A percentile compares a stretch with the other conserved stretches of the same genome.
phyloP scores from a whole-genome alignment of 805 yeast genomes.

The Wickerhamiella musiphila region DNA sequence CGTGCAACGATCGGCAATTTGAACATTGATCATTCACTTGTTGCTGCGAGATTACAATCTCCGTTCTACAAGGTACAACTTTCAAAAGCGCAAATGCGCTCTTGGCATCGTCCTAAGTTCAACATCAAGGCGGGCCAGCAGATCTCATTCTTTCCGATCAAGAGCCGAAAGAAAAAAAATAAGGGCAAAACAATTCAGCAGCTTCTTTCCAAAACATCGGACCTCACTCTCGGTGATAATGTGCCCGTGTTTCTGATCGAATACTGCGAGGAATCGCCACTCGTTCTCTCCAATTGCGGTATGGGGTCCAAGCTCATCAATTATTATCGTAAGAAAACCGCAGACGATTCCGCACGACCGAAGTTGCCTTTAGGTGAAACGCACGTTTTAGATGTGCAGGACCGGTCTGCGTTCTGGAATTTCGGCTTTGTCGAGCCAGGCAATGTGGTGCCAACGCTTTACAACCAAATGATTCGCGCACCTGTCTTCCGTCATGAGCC shows the following conservation, averaged over 20 bases:
- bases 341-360: conserved; percentile 73
- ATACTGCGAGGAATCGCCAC: conserved; percentile 78
- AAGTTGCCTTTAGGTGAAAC: conserved; percentile 86
- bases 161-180: conserved; percentile 68
- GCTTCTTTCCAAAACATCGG: conserved; percentile 51
- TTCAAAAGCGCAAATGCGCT: conserved; percentile 47
- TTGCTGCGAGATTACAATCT: conserved; percentile 71
- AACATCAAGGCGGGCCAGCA: conserved; percentile 60
- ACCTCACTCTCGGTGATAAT: conserved; percentile 69
- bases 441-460: conserved; percentile 78
- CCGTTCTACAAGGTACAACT: conserved; percentile 78
- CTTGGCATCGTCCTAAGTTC: conserved; percentile 67
- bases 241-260: conserved; percentile 66
- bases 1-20: conserved; percentile 85
- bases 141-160: conserved; percentile 58
- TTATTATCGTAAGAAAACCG: conserved; percentile 70
- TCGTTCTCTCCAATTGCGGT: conserved; percentile 72
- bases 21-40: conserved; percentile 77
- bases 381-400: conserved; percentile 88
- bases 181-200: conserved; percentile 67
- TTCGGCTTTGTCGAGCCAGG: conserved; percentile 95
- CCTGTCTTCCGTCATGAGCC: conserved; percentile 83
- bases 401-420: conserved; percentile 95
- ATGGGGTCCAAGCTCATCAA: conserved; percentile 91
- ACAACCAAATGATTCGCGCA: conserved; percentile 81